Percentiles rank a stretch among this genome's conserved stretches.
Evolutionary conservation across 2,329 filamentous ascomycete genomes (phyloP).

Genomic region (Stagonosporopsis rhizophila): DNA sequence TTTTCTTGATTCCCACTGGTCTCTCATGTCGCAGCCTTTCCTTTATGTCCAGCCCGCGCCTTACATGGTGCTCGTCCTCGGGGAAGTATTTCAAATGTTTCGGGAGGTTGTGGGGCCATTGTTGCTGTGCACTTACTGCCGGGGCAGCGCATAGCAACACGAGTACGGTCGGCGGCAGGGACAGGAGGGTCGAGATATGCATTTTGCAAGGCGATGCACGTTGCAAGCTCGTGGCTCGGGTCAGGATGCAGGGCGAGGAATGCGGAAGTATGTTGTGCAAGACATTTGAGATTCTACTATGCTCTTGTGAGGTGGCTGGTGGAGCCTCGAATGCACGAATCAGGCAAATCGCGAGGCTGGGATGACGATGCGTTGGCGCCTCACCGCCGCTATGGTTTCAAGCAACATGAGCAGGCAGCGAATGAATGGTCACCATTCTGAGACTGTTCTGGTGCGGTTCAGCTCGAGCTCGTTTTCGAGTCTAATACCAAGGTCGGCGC

Average conservation of each 20-base stretch:
- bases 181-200: constrained; percentile 36
- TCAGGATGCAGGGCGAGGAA: constrained; percentile 25
- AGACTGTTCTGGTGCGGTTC: background rate
- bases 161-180: constrained; percentile 42
- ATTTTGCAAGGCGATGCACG: constrained; percentile 24
- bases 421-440: background rate
- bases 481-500: background rate
- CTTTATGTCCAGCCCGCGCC: constrained; percentile 51
- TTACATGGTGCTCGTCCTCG: constrained; percentile 54
- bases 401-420: constrained; percentile 6
- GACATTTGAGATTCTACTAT: constrained; percentile 15
- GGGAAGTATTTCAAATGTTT: constrained; percentile 56
- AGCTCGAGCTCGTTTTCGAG: constrained; percentile 1
- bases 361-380: constrained; percentile 39
- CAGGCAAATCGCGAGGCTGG: constrained; percentile 46
- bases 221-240: constrained; percentile 10
- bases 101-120: constrained; percentile 58
- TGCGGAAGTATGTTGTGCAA: constrained; percentile 16
- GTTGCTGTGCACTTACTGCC: constrained; percentile 39
- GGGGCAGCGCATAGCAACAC: constrained; percentile 37
- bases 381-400: constrained; percentile 29
- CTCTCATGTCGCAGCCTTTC: constrained; percentile 49
- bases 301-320: constrained; percentile 41
- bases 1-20: constrained; percentile 74
- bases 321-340: constrained; percentile 26